Percentiles rank a stretch among this genome's conserved stretches.
These are phyloP conservation scores for Gamsiella multidivaricata DNA, from an alignment of 192 early-diverging fungal species.

Conservation along the genomic window DNA sequence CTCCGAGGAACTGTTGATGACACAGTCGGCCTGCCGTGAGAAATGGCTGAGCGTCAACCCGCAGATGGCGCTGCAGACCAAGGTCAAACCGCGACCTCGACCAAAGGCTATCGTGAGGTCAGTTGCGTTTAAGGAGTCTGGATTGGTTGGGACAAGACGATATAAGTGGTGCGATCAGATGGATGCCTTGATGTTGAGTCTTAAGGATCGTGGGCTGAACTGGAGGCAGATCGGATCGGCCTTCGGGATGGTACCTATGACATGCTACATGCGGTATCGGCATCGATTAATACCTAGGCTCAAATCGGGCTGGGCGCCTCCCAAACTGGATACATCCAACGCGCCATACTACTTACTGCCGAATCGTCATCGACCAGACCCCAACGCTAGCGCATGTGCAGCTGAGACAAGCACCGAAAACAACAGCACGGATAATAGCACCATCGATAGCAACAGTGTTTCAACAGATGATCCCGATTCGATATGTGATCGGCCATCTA, in stretches of 20 bases:
- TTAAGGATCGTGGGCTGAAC: slow-evolving; percentile 17
- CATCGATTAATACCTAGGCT: background rate
- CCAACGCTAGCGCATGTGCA: background rate
- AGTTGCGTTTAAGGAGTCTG: background rate
- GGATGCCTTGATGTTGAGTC: slow-evolving; percentile 18
- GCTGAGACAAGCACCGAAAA: background rate
- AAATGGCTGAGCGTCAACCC: slow-evolving; percentile 32
- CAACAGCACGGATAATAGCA: background rate
- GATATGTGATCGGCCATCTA: too few species aligned
- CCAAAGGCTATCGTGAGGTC: background rate
- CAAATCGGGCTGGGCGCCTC: slow-evolving; percentile 23
- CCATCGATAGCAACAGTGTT: background rate
- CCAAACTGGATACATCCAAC: slow-evolving; percentile 7
- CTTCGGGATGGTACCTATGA: slow-evolving; percentile 15
- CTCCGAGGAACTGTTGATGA: slow-evolving; percentile 15
- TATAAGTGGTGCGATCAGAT: slow-evolving; percentile 15
- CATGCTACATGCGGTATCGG: slow-evolving; percentile 26
- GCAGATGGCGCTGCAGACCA: slow-evolving; percentile 1
- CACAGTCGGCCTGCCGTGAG: slow-evolving; percentile 11
- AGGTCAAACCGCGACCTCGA: background rate
- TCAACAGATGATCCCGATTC: too few species aligned
- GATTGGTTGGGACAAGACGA: background rate
- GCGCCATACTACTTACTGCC: slow-evolving; percentile 19
- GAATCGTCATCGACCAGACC: background rate
- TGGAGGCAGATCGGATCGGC: slow-evolving; percentile 34